Base-by-base conservation (phyloP, 768 basidiomycete species). In the Obba rivulosa region DNA sequence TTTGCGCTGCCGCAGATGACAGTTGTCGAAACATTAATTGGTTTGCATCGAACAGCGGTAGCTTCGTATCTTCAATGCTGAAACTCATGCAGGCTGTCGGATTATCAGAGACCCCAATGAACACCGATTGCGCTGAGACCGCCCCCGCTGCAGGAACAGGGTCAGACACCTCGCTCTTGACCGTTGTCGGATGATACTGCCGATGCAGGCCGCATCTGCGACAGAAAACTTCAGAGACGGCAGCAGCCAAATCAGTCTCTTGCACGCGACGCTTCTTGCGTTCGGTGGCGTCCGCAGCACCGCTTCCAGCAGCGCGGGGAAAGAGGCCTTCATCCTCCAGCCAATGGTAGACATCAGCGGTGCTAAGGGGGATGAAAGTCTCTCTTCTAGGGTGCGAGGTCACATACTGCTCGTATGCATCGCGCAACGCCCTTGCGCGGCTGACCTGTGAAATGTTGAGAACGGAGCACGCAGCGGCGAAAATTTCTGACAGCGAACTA, bases 281-380 rank as follows among this genome's bases (percentile, higher is more conserved):
- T 44, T 14, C 24, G 35, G 11, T 23, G 25, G 9, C 37, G n/a
- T 5, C 20, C 34, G 23, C 21, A 35, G 18, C 13, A 28, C n/a
- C n/a, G n/a, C 28, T 28, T 14, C 36, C 28, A 8, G 34, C 16
- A 38, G 23, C 10, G 37, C 73, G 69, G 18, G 67, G 64, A 52
- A 72, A 73, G 25, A 62, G 61, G 14, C 66, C 65, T 54, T 68
- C 58, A 17, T 73, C 72, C 49, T 72, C 71, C 17, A 77, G 60
- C 67, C 72, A 77, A 34, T 57, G 64, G 51, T 68, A 75, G 8
- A 78, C 68, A 35, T 76, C 75, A 8, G 66, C 71, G 2, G 66
- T 62, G 4, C 66, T 69, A 17, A 75, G 60, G 8, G 54, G 43
- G 18, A 65, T 58, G 31, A 51, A 47, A 8, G 47, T 62, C 17